Base-by-base conservation (phyloP, 1,284 basidiomycete species). In the Leccinum subspadiceum region DNA sequence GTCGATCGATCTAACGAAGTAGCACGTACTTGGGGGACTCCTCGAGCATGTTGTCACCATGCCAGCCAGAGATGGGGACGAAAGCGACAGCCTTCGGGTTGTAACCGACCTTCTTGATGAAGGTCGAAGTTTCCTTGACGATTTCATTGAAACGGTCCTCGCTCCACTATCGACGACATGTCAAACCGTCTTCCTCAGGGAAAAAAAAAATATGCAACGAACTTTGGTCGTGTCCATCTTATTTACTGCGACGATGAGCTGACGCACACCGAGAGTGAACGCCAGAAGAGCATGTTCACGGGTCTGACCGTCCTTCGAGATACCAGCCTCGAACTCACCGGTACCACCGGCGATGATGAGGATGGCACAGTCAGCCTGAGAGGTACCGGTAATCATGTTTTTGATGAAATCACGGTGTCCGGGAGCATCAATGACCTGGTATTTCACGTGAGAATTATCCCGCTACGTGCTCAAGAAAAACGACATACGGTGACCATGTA, bases 391-490 rank as follows among this genome's bases (percentile, higher is more conserved):
- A 78, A 98, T 98, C 95, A 98, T 98, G 93, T 98, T 99, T 87
- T 99, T 99, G 89, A 99, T 99, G 84, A 99, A 99, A 79, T 99
- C 97, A 90, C 96, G 95, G 84, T 99, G 97, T 78, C 96, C 97
- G 60, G 96, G 97, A 79, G 96, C 97, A 78, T 98, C 96, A 72
- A 96, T 96, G 81, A 96, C 94, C 90, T 92, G 37, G 31, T 37
- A 20, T 12, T 48, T 17, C 5, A 26, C 15, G 62, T 67, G 62
- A 67, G 56, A 56, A 37, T 10, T 37, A 20, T 26, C 24, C 22
- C 13, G n/a, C 13, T 50, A 22, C 5, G 5, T 15, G 46, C 17
- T 17, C 8, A 24, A 50, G 51, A 63, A 29, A 3, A 56, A 58
- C 29, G 22, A 77, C 88, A 65, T 77, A 94, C 92, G 62, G 92